Base-by-base conservation (phyloP, 768 basidiomycete genomes). In the Russula sp. region DNA sequence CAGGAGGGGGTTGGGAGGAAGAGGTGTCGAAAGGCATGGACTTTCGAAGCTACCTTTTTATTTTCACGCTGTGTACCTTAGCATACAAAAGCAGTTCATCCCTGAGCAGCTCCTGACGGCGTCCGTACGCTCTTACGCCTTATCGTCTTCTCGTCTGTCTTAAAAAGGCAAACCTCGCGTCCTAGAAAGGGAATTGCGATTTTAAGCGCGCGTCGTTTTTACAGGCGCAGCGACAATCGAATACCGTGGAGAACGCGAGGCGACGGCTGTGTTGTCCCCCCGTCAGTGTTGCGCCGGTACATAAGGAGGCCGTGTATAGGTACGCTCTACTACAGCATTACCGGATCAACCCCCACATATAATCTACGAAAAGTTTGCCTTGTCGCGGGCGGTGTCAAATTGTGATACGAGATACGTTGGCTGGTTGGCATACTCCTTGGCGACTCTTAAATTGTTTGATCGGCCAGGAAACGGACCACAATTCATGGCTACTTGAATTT, bases 1-100 rank as follows among this genome's bases (percentile, higher is more conserved):
- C 3, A 14, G 42, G 14, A 18, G 22, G 2, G 36, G 40, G 22
- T 57, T 46, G 60, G 51, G 28, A 10, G 48, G 24, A 26, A 11
- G 26, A 7, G 20, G 52, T n/a, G 24, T 16, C 26, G 40, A 40
- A 28, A 50, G 50, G 54, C 61, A 51, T 26, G 55, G 11, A 11
- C 55, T 24, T 56, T 42, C 26, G 40, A 28, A 7, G 32, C 40
- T 30, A 3, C 49, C 49, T 52, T 65, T 59, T 61, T 61, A 53
- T 65, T 34, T 38, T 38, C 24, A 4, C 52, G 49, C 32, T 50
- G 63, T 52, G 48, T 57, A 20, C 32, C 32, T 30, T 22, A 3
- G 18, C 2, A 11, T 22, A 57, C 18, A 24, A 61, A 61, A 51
- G 59, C 42, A 36, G 59, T 61, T 51, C 54, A 28, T 8, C 22